Conservation (phyloP, 2,329 filamentous ascomycete species). For the Orbilia quercus region DNA sequence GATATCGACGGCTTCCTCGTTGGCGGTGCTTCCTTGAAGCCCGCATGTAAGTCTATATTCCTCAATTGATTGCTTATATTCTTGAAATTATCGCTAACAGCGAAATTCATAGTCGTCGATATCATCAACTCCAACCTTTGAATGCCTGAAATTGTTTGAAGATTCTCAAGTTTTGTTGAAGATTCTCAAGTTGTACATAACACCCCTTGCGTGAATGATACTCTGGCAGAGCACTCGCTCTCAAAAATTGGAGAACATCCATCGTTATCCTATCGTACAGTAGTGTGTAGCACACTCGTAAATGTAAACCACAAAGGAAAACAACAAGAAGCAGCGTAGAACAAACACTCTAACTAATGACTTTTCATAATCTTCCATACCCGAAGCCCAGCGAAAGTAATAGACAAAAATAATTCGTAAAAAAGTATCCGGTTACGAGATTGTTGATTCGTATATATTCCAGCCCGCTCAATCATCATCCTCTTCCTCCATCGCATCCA, state of each 20-base stretch:
- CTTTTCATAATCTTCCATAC: slow-evolving; percentile 44
- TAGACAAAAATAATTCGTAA: too few relatives aligned
- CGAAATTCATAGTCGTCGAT: slow-evolving; percentile 34
- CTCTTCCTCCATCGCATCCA: slow-evolving; percentile 54
- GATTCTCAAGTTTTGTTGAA: too few relatives aligned
- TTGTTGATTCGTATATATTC: slow-evolving; percentile 9
- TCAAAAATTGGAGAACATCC: slow-evolving; percentile 28
- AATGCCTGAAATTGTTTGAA: slow-evolving; percentile 2
- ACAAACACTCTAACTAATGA: slow-evolving; percentile 53
- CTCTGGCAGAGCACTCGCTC: slow-evolving; percentile 19
- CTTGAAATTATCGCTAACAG: not conserved
- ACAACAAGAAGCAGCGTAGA: slow-evolving; percentile 20
- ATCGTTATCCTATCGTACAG: slow-evolving; percentile 55
- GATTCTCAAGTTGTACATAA: slow-evolving; percentile 43
- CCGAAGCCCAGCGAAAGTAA: slow-evolving; percentile 25
- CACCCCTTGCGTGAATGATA: slow-evolving; percentile 35
- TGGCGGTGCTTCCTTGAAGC: slow-evolving; percentile 55
- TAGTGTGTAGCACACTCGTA: slow-evolving; percentile 29
- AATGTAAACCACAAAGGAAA: slow-evolving; percentile 24
- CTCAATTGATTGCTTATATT: not conserved
- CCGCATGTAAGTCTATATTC: slow-evolving; percentile 52
- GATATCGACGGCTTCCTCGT: slow-evolving; percentile 89
- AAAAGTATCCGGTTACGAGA: too few relatives aligned
- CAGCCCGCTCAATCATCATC: slow-evolving; percentile 35
- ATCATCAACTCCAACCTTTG: slow-evolving; percentile 54